A percentile compares a stretch with the other conserved stretches of the same genome.
Conservation (phyloP, 768 basidiomycete genomes). For the Cantharellus anzutake region DNA sequence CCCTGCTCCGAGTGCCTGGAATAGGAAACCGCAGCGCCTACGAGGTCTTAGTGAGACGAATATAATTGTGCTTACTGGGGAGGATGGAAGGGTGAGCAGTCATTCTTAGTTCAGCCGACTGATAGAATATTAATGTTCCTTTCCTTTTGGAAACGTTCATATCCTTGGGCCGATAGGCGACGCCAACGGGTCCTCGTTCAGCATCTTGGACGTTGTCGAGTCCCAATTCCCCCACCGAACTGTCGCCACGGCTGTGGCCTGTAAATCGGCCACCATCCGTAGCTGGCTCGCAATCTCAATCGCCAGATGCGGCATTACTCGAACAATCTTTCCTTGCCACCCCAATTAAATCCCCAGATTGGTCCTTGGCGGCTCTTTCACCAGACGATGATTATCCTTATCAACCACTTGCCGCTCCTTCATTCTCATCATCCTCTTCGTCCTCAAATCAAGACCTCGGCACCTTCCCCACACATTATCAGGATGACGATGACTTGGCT, state of each 20-base stretch:
- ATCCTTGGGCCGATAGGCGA: no score
- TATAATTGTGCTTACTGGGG: neutral
- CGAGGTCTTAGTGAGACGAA: neutral
- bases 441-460: neutral
- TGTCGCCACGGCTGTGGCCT: conserved; percentile 18
- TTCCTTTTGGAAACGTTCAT: no score
- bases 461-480: no score
- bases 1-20: neutral
- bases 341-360: conserved; percentile 10
- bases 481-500: conserved; percentile 15
- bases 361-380: no score
- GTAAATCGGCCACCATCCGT: conserved; percentile 9
- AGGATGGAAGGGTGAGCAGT: neutral
- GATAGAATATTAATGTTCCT: no score
- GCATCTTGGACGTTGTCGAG: conserved; percentile 37
- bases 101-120: no score
- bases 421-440: neutral
- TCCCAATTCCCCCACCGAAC: conserved; percentile 27
- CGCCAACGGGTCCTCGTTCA: no score
- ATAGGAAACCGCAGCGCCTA: neutral
- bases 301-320: neutral
- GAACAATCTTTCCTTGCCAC: conserved; percentile 3
- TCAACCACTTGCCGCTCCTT: no score
- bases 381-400: no score
- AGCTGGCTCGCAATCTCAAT: neutral